phyloP scores from a whole-genome alignment of 352 stramenopile genomes.

The Globisporangium uncinulatum region DNA sequence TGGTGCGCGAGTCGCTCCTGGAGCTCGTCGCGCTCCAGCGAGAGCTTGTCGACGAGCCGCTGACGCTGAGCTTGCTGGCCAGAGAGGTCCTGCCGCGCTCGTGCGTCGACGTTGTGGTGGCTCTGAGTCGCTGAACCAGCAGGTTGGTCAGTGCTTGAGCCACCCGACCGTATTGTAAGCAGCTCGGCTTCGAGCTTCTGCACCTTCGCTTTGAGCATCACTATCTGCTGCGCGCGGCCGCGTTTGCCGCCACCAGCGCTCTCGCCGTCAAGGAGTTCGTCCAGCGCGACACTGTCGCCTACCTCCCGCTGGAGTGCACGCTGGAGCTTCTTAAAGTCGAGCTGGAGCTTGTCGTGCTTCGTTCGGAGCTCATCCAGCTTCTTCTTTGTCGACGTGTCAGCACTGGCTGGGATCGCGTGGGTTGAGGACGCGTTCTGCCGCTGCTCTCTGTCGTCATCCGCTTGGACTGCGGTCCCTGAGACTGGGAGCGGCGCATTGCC shows the following conservation, averaged over 20 bases:
- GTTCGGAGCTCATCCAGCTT: conserved; percentile 57
- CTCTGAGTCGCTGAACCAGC: neutral
- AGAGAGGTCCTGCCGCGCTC: conserved; percentile 55
- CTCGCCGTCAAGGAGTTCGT: conserved; percentile 36
- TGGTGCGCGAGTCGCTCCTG: conserved; percentile 48
- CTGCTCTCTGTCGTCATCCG: neutral
- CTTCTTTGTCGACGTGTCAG: conserved; percentile 22
- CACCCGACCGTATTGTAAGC: neutral
- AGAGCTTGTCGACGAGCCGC: conserved; percentile 54
- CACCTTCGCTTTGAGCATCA: conserved; percentile 79
- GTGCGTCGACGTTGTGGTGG: conserved; percentile 46
- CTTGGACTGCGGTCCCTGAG: neutral
- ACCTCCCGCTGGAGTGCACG: conserved; percentile 62
- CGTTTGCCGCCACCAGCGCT: conserved; percentile 28
- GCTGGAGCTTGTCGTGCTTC: conserved; percentile 45
- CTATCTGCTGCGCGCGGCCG: conserved; percentile 75
- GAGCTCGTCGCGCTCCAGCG: conserved; percentile 48
- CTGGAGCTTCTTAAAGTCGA: conserved; percentile 70
- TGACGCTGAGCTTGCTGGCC: conserved; percentile 54
- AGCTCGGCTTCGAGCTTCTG: conserved; percentile 64
- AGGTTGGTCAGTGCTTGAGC: neutral
- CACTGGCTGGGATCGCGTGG: conserved; percentile 2
- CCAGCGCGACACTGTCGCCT: conserved; percentile 41
- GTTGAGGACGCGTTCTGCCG: neutral
- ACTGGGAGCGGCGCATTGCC: neutral